Percentiles rank a stretch among this genome's conserved stretches.
Evolutionary conservation across 2,329 filamentous ascomycete species (phyloP).

Genomic region (Xylariaceae sp.): DNA sequence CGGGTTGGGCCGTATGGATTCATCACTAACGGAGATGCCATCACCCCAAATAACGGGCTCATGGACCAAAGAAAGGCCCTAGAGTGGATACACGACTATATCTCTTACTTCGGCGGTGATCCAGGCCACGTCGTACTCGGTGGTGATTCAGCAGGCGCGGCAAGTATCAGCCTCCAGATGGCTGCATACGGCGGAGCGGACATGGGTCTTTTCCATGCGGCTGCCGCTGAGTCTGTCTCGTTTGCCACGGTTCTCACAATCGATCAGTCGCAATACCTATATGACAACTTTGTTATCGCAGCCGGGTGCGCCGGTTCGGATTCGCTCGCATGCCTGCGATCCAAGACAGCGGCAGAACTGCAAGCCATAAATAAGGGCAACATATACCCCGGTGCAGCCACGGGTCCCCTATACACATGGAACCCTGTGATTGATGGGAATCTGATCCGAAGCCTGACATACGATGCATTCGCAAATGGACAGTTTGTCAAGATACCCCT

Average conservation of each 20-base stretch:
- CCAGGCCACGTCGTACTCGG: conserved; percentile 62
- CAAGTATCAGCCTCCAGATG: conserved; percentile 60
- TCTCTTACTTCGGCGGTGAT: conserved; percentile 63
- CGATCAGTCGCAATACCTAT: conserved; percentile 47
- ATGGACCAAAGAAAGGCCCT: conserved; percentile 65
- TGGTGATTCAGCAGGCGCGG: conserved; percentile 64
- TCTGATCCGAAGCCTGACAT: conserved; percentile 47
- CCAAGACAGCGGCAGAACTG: conserved; percentile 38
- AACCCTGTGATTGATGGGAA: conserved; percentile 50
- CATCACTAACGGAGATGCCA: conserved; percentile 52
- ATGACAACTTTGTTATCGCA: conserved; percentile 42
- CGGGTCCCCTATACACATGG: conserved; percentile 47
- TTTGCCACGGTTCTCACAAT: conserved; percentile 45
- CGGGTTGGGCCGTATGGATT: conserved; percentile 72
- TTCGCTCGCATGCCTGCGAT: conserved; percentile 43
- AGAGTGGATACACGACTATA: conserved; percentile 64
- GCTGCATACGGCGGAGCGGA: conserved; percentile 48
- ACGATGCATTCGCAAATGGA: conserved; percentile 43
- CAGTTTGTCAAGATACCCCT: conserved; percentile 50
- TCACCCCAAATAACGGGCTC: conserved; percentile 62
- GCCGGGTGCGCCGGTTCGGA: conserved; percentile 38
- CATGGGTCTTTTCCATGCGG: conserved; percentile 46
- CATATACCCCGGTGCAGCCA: conserved; percentile 33
- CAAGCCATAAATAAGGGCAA: conserved; percentile 40
- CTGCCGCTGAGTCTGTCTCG: conserved; percentile 46